These are phyloP conservation scores for Austroboletus niveus DNA, from an alignment of 1,284 basidiomycete species.

Conservation along the genomic window DNA sequence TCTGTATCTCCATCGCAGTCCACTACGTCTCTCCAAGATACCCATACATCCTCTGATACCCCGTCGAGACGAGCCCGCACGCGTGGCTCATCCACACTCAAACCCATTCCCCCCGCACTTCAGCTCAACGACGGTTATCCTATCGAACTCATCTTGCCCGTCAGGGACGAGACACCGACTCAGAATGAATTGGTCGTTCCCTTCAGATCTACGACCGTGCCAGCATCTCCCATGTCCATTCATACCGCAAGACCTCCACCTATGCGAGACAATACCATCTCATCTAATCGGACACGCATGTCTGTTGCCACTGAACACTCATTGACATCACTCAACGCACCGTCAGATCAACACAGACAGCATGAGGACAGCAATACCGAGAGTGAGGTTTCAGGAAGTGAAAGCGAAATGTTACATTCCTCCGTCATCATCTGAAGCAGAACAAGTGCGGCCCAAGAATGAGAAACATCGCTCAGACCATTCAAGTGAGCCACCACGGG, in stretches of 20 bases:
- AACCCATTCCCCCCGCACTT: conserved; percentile 29
- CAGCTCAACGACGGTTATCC: conserved; percentile 28
- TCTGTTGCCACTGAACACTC: conserved; percentile 8
- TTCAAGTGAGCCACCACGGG: conserved; percentile 39
- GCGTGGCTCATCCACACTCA: conserved; percentile 22
- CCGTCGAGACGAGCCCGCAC: conserved; percentile 23
- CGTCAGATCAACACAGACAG: conserved; percentile 26
- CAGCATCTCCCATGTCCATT: conserved; percentile 37
- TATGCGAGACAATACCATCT: conserved; percentile 10
- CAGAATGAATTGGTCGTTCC: conserved; percentile 48
- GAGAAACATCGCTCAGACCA: conserved; percentile 9
- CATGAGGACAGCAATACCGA: conserved; percentile 39
- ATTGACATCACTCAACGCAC: conserved; percentile 35
- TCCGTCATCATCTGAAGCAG: conserved; percentile 20
- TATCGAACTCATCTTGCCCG: conserved; percentile 19
- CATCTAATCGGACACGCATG: conserved; percentile 15
- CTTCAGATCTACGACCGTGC: conserved; percentile 45
- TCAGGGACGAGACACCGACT: conserved; percentile 10
- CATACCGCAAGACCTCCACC: conserved; percentile 19
- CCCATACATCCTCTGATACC: conserved; percentile 27
- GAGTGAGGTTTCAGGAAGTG: conserved; percentile 41
- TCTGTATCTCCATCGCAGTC: conserved; percentile 13
- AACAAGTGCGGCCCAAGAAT: conserved; percentile 2
- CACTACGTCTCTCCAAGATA: conserved; percentile 20
- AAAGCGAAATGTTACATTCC: conserved; percentile 44